Evolutionary conservation across 148 eudicot genomes (phyloP).

Genomic region (Rhododendron henanense): DNA sequence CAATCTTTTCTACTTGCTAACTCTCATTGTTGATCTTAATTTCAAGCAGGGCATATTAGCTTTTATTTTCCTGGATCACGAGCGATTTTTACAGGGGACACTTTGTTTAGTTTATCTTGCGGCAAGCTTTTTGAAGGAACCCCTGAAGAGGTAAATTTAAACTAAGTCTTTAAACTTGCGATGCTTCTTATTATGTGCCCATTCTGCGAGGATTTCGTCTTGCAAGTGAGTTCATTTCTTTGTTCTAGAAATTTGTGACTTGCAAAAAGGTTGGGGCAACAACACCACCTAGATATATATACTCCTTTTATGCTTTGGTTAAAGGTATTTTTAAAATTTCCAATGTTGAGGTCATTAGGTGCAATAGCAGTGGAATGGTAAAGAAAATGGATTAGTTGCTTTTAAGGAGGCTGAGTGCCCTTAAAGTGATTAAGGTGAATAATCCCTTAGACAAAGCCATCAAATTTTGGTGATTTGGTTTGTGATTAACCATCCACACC

Average conservation of each 20-base stretch:
- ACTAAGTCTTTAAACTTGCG: neutral
- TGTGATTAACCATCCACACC: neutral
- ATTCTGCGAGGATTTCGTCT: neutral
- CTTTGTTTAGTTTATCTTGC: slow-evolving; percentile 84
- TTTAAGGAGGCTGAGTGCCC: neutral
- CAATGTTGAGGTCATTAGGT: neutral
- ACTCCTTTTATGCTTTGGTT: neutral
- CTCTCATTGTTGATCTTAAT: neutral
- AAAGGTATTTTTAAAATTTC: neutral
- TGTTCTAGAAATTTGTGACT: neutral
- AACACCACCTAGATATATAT: neutral
- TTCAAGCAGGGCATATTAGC: slow-evolving; percentile 71
- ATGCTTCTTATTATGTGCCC: neutral
- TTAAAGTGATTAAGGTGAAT: neutral
- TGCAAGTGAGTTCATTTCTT: neutral
- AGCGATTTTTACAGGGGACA: slow-evolving; percentile 83
- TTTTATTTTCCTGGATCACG: slow-evolving; percentile 76
- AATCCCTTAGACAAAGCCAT: neutral
- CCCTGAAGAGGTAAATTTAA: slow-evolving; percentile 57
- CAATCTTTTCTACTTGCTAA: neutral
- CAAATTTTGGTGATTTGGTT: neutral
- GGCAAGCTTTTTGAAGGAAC: slow-evolving; percentile 94
- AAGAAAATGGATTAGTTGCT: neutral
- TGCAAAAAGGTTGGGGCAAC: neutral
- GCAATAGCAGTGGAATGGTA: neutral